phyloP scores from a whole-genome alignment of 495 filamentous ascomycete species.

The Xylaria grammica region DNA sequence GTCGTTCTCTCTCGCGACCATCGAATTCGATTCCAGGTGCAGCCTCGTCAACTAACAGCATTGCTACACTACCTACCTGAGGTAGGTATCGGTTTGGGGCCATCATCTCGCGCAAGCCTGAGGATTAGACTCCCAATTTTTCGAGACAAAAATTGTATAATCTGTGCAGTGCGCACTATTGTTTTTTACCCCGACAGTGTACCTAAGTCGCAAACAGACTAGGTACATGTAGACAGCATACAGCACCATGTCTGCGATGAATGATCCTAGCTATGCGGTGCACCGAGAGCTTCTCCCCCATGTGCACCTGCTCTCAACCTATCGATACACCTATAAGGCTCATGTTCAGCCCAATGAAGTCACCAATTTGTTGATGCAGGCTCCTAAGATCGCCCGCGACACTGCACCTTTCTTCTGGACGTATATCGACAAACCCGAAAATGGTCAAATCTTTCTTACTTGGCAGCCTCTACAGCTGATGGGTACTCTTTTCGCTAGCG shows the following conservation, averaged over 20 bases:
- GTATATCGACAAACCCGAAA: slow-evolving; percentile 79
- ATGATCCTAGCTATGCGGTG: slow-evolving; percentile 69
- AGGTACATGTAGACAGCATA: no score
- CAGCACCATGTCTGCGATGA: slow-evolving; percentile 51
- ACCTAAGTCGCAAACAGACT: slow-evolving; percentile 14
- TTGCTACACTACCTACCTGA: no score
- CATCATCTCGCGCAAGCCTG: neutral
- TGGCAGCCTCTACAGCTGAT: slow-evolving; percentile 80
- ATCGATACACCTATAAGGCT: slow-evolving; percentile 71
- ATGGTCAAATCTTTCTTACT: slow-evolving; percentile 80
- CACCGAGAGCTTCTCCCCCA: slow-evolving; percentile 74
- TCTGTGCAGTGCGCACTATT: no score
- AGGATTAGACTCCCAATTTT: slow-evolving; percentile 7
- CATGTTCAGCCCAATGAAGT: slow-evolving; percentile 71
- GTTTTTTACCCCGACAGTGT: no score
- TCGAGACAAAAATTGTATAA: no score
- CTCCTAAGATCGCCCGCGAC: slow-evolving; percentile 79
- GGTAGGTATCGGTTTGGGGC: no score
- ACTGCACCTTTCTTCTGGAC: slow-evolving; percentile 86
- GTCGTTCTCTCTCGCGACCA: slow-evolving; percentile 30
- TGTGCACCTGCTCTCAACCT: slow-evolving; percentile 81
- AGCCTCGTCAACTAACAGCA: slow-evolving; percentile 18
- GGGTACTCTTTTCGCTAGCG: slow-evolving; percentile 75
- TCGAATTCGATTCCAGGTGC: slow-evolving; percentile 19
- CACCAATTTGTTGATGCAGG: slow-evolving; percentile 75